Evolutionary conservation across 768 basidiomycete species (phyloP).

Genomic region (Aureoboletus auriporus): DNA sequence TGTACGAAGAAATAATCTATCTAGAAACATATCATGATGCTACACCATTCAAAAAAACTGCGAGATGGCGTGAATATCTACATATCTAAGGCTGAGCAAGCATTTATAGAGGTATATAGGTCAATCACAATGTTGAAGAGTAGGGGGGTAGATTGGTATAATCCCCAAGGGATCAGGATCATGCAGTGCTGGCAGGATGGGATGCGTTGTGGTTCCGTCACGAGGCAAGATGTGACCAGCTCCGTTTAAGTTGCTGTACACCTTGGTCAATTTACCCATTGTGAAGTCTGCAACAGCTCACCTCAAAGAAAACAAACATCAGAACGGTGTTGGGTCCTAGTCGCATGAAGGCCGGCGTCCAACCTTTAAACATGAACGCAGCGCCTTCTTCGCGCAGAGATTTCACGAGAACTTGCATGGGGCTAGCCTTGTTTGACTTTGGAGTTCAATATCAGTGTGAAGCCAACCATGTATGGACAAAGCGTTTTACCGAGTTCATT

Average conservation of each 20-base stretch:
- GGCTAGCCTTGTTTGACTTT: slow-evolving; percentile 48
- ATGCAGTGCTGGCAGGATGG: not conserved
- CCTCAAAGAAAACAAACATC: slow-evolving; percentile 84
- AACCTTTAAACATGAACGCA: slow-evolving; percentile 80
- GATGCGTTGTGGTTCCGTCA: not conserved
- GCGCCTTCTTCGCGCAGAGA: slow-evolving; percentile 73
- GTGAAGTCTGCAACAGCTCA: slow-evolving; percentile 24
- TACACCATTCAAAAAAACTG: slow-evolving; percentile 3
- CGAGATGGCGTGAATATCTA: slow-evolving; percentile 7
- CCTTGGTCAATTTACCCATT: slow-evolving; percentile 4
- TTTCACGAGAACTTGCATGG: slow-evolving; percentile 48
- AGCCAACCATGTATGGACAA: not conserved
- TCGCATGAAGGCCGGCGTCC: slow-evolving; percentile 85
- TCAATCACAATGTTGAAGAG: not conserved
- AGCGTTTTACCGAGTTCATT: slow-evolving; percentile 63
- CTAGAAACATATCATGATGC: slow-evolving; percentile 7
- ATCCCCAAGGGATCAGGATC: not conserved
- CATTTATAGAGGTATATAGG: not conserved
- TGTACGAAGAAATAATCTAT: slow-evolving; percentile 2
- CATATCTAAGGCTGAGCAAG: not conserved
- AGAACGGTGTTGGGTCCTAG: slow-evolving; percentile 81
- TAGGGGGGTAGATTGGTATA: not conserved
- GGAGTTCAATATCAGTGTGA: slow-evolving; percentile 3
- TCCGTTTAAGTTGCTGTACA: slow-evolving; percentile 64
- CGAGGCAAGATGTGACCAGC: slow-evolving; percentile 37